phyloP scores from a whole-genome alignment of 169 alveolate species.

The Plasmodium inui region DNA sequence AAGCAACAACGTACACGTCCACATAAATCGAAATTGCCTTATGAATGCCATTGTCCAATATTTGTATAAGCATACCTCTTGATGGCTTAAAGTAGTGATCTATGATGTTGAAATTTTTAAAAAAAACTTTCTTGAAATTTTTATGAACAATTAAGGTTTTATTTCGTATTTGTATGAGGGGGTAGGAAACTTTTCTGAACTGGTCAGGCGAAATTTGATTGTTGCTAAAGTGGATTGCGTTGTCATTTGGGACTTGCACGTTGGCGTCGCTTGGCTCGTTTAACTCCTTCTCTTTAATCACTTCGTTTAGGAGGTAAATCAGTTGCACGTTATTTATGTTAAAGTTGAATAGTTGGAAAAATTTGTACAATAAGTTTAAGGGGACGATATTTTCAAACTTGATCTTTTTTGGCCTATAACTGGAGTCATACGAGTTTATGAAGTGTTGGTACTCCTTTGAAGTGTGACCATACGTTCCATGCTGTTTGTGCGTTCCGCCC shows the following conservation, averaged over 20 bases:
- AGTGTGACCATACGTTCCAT: background rate
- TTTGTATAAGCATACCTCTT: slow-evolving; percentile 56
- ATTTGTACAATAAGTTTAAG: slow-evolving; percentile 45
- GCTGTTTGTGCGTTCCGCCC: background rate
- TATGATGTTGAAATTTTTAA: slow-evolving; percentile 42
- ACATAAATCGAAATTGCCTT: slow-evolving; percentile 34
- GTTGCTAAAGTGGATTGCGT: slow-evolving; percentile 5
- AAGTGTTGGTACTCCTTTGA: slow-evolving; percentile 24
- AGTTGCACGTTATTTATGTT: slow-evolving; percentile 64
- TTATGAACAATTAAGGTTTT: slow-evolving; percentile 71
- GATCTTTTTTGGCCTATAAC: slow-evolving; percentile 30
- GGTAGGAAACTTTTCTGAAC: slow-evolving; percentile 54
- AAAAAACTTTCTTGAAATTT: slow-evolving; percentile 49
- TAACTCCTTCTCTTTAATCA: slow-evolving; percentile 30
- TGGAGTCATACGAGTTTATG: slow-evolving; percentile 28
- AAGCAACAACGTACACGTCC: slow-evolving; percentile 59
- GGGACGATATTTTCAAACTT: slow-evolving; percentile 54
- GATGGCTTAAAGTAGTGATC: slow-evolving; percentile 60
- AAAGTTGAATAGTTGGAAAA: slow-evolving; percentile 58
- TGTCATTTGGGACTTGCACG: background rate
- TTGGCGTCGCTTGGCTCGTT: too few relatives aligned
- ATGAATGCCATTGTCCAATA: slow-evolving; percentile 19
- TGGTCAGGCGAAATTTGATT: slow-evolving; percentile 14
- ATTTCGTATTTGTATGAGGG: slow-evolving; percentile 67
- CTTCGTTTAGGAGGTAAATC: slow-evolving; percentile 35